Base-by-base conservation (phyloP, 2,329 filamentous ascomycete genomes). In the Fusarium tanahbumbuense region DNA sequence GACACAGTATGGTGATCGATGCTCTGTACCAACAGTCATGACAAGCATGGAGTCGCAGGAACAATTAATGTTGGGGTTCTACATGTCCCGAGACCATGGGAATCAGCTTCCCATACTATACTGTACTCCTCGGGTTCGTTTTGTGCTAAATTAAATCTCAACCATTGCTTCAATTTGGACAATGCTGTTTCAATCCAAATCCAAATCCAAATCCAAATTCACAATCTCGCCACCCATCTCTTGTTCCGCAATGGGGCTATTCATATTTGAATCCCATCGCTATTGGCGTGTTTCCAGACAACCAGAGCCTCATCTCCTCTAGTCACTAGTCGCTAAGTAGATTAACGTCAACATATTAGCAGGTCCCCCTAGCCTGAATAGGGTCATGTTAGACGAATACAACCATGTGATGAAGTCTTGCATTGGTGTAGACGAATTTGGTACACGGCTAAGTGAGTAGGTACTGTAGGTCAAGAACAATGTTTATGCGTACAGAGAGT, bases 321-420 rank as follows among this genome's bases (percentile, higher is more conserved):
- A 23, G 20, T 34, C 41, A 42, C 73, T 71, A 75, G 62, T 65
- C 60, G 56, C 23, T 61, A 73, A 71, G 42, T 40, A 63, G 71
- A 64, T 65, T 70, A 70, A 73, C 41, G 45, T 62, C 66, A 47
- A 72, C 60, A 70, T 55, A 52, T 59, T 44, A 37, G 50, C 56
- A 54, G 67, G 40, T 60, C 50, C 57, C 58, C 56, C 68, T 68
- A 74, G 64, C 47, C 73, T 72, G 46, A 34, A 74, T 72, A 25
- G 44, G 73, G 73, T 64, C 68, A 75, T 74, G 62, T 75, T 75
- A 75, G 47, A 75, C 73, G 73, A 75, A 58, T 32, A 47, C 47
- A 42, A 61, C 73, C 73, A 72, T 74, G 73, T 71, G 73, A 74
- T 57, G 53, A 56, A 67, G 67, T 73, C 54, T 64, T 58, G 61